Percentiles rank a stretch among this genome's conserved stretches.
Evolutionary conservation across 345 rosid genomes (phyloP).

Genomic region (Excoecaria cochinchinensis): DNA sequence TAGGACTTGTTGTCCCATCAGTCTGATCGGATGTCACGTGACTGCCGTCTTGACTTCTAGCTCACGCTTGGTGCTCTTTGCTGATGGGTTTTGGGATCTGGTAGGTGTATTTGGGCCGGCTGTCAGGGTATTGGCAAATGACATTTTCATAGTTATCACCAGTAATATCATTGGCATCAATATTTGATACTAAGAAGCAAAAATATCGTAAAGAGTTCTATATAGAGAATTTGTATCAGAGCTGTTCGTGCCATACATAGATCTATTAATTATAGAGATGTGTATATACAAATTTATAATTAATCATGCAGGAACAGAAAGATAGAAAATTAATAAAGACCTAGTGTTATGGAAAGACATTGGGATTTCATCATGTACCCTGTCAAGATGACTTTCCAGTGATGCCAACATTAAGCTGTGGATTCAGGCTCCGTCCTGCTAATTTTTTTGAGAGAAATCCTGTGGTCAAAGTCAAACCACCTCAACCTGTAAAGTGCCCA

Average conservation of each 20-base stretch:
- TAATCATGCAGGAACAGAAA: conserved; percentile 34
- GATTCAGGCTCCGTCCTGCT: conserved; percentile 20
- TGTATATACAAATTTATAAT: no score
- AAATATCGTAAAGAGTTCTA: conserved; percentile 12
- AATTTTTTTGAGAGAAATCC: conserved; percentile 25
- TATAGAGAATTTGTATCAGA: conserved; percentile 25
- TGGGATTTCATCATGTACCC: conserved; percentile 37
- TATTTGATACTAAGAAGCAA: conserved; percentile 17
- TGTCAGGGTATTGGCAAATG: no score
- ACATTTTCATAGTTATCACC: no score
- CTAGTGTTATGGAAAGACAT: conserved; percentile 31
- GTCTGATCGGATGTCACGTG: no score
- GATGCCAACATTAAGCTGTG: conserved; percentile 27
- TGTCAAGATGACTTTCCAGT: conserved; percentile 36
- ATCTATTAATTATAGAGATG: background rate
- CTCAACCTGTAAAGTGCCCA: background rate
- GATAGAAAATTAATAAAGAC: conserved; percentile 42
- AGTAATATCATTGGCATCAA: conserved; percentile 25
- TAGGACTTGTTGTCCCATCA: no score
- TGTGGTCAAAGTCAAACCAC: conserved; percentile 12
- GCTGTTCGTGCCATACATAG: conserved; percentile 26
- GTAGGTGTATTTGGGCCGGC: no score
- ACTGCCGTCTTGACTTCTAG: no score
- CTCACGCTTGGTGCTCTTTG: no score
- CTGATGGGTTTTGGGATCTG: no score